phyloP scores from a whole-genome alignment of 1,139 yeast species.

The Pichia sp. region DNA sequence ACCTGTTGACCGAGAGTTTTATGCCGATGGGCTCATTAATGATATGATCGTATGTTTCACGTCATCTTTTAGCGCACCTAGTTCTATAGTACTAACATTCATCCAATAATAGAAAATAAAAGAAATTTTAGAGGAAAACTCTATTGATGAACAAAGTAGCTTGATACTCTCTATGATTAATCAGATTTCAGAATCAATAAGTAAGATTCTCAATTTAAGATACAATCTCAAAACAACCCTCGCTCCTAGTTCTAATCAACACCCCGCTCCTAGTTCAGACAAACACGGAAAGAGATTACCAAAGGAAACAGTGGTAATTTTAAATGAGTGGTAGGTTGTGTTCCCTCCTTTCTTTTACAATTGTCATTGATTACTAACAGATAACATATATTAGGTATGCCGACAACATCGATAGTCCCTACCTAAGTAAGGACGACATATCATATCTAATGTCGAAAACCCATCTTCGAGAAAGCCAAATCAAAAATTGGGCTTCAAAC shows the following conservation, averaged over 20 bases:
- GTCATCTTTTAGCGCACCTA: slow-evolving; percentile 1
- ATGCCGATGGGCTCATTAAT: slow-evolving; percentile 1
- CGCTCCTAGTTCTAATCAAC: too few relatives aligned
- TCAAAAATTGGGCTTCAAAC: slow-evolving; percentile 28
- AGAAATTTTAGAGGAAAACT: slow-evolving; percentile 3
- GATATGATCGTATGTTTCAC: slow-evolving; percentile 11
- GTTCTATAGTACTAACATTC: slow-evolving; percentile 3
- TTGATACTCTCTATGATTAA: slow-evolving; percentile 7
- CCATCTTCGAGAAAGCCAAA: slow-evolving; percentile 21
- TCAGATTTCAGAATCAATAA: slow-evolving; percentile 7
- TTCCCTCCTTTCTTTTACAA: neutral
- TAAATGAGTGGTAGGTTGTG: slow-evolving; percentile 24
- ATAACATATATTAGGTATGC: slow-evolving; percentile 18
- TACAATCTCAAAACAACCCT: slow-evolving; percentile 1
- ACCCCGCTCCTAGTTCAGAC: neutral
- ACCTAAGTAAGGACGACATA: slow-evolving; percentile 22
- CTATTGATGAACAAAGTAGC: slow-evolving; percentile 9
- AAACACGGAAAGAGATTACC: slow-evolving; percentile 16
- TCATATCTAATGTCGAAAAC: slow-evolving; percentile 18
- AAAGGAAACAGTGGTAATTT: slow-evolving; percentile 14
- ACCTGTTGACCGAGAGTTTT: slow-evolving; percentile 9
- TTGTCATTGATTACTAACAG: slow-evolving; percentile 8
- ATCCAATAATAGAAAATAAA: slow-evolving; percentile 6
- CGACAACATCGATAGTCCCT: slow-evolving; percentile 25
- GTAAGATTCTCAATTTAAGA: slow-evolving; percentile 6